phyloP scores from a whole-genome alignment of 2,329 filamentous ascomycete species.

The Stachybotrys elegans region DNA sequence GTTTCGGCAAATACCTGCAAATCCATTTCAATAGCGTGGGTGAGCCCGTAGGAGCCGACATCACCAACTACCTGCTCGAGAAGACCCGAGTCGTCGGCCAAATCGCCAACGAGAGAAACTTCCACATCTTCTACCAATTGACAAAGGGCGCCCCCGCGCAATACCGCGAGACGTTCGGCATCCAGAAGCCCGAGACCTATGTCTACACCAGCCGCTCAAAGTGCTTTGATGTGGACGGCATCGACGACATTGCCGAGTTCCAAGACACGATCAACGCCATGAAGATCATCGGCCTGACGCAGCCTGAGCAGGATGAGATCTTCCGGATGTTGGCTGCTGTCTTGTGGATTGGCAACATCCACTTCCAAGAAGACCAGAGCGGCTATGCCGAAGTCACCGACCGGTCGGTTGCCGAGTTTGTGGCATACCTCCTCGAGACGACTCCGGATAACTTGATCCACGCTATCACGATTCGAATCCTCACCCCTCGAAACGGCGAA shows the following conservation, averaged over 20 bases:
- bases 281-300: constrained; percentile 84
- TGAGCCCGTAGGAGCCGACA: constrained; percentile 92
- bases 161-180: constrained; percentile 81
- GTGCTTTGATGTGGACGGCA: constrained; percentile 89
- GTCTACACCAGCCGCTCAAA: constrained; percentile 91
- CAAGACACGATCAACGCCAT: constrained; percentile 89
- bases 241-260: constrained; percentile 87
- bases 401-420: constrained; percentile 87
- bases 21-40: constrained; percentile 90
- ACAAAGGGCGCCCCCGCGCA: constrained; percentile 87
- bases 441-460: constrained; percentile 75
- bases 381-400: constrained; percentile 85
- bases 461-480: constrained; percentile 82
- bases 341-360: constrained; percentile 91
- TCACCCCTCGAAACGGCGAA: constrained; percentile 64
- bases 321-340: constrained; percentile 92
- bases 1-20: constrained; percentile 97
- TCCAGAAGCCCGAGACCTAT: constrained; percentile 90
- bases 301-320: constrained; percentile 89
- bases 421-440: constrained; percentile 90
- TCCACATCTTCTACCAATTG: constrained; percentile 99
- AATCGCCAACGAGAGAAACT: constrained; percentile 93
- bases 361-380: constrained; percentile 82
- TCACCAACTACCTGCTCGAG: constrained; percentile 96
- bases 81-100: constrained; percentile 94